Evolutionary conservation across 2,329 filamentous ascomycete species (phyloP), one percentile per base, ranked within the genome.

Genomic region (Neofusicoccum parvum): DNA sequence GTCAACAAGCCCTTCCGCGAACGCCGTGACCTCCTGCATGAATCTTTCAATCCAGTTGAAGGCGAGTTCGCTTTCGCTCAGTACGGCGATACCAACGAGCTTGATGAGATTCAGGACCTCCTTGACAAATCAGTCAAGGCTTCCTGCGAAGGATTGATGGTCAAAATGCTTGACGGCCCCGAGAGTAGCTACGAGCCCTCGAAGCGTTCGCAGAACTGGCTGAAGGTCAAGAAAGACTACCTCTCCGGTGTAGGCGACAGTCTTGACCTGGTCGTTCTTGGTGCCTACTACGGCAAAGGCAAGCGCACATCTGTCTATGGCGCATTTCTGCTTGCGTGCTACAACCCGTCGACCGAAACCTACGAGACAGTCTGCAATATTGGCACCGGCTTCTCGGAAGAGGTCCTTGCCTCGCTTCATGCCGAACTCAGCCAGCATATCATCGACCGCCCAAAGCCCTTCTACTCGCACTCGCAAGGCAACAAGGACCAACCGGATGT

Each of bases 351-450:
- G 59, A 87, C 85, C 1, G 92, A 99, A 68, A 88, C 84, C 1
- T 99, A 96, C 80, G 95, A 99, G 79, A 96, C 93, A 0, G 89
- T 99, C 2, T 99, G 95, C 86, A 99, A 99, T 78, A 98, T 99
- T 72, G 95, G 95, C 70, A 99, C 95, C 0, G 95, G 95, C 2
- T 99, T 99, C 80, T 94, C 90, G 0, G 95, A 99, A 79, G 91
- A 90, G n/a, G 85, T 94, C 2, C 89, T 99, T n/a, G 91, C 96
- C 73, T 90, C 94, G 41, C 84, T 98, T 14, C 88, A 98, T 81
- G 83, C 86, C 27, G 84, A 90, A 60, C 88, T 99, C 34, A 90
- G 87, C 0, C 85, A 88, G 9, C 88, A 92, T 58, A 88, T 90
- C 70, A 99, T 99, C 71, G 92, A 96, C 74, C 88, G 89, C 0